phyloP scores from a whole-genome alignment of 2,329 filamentous ascomycete genomes.

The Magnaporthiopsis rhizophila region DNA sequence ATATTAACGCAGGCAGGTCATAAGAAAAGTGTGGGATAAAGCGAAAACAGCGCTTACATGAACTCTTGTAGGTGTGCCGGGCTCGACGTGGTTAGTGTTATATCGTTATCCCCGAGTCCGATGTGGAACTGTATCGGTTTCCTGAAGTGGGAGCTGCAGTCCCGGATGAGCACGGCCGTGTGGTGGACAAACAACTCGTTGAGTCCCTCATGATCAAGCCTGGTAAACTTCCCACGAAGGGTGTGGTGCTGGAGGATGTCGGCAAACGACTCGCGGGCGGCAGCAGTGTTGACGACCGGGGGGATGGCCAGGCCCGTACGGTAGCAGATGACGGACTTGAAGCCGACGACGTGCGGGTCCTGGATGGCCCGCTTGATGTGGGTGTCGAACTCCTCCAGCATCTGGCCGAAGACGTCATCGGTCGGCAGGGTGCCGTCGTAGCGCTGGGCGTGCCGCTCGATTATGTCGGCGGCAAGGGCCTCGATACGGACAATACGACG shows the following conservation, averaged over 20 bases:
- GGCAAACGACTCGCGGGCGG: constrained; percentile 29
- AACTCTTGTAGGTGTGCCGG: constrained; percentile 68
- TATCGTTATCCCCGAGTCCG: constrained; percentile 73
- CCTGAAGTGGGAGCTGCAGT: constrained; percentile 32
- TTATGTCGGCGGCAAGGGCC: constrained; percentile 56
- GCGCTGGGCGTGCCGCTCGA: constrained; percentile 32
- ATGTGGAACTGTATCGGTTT: constrained; percentile 83
- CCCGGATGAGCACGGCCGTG: constrained; percentile 50
- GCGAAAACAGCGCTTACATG: constrained; percentile 31
- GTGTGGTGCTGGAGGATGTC: constrained; percentile 25
- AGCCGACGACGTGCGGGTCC: constrained; percentile 64
- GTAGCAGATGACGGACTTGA: constrained; percentile 81
- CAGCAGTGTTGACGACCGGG: constrained; percentile 31
- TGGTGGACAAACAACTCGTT: constrained; percentile 64
- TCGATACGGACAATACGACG: constrained; percentile 75
- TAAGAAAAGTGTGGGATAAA: background rate
- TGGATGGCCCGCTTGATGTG: constrained; percentile 49
- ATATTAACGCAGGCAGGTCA: background rate
- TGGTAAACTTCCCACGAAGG: constrained; percentile 30
- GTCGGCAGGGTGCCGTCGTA: constrained; percentile 26
- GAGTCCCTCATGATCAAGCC: constrained; percentile 54
- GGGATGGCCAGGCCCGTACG: constrained; percentile 62
- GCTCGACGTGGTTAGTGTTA: constrained; percentile 60
- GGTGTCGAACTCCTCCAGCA: constrained; percentile 40
- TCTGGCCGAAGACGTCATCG: constrained; percentile 31